Percentiles rank a stretch among this genome's conserved stretches.
Evolutionary conservation across 2,329 filamentous ascomycete species (phyloP).

Genomic region (Eutypa lata): DNA sequence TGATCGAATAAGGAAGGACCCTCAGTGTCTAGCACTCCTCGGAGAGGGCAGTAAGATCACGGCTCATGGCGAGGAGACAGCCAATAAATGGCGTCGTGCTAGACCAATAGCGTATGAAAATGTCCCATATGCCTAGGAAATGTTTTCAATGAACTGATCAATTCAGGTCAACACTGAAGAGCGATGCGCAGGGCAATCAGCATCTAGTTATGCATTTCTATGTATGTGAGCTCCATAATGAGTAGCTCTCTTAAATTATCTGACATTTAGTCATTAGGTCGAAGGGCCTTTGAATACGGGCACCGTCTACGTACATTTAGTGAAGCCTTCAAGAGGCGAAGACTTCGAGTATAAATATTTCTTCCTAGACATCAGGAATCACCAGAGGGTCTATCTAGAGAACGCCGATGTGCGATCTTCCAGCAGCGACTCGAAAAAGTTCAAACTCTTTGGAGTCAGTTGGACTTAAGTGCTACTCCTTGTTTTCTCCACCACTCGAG

Average conservation of each 20-base stretch:
- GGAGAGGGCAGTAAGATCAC: conserved; percentile 72
- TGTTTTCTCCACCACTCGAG: background rate
- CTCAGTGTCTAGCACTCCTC: conserved; percentile 68
- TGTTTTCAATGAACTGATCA: conserved; percentile 22
- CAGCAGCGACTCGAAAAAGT: conserved; percentile 37
- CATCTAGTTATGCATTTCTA: conserved; percentile 86
- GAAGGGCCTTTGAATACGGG: conserved; percentile 74
- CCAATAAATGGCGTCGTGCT: conserved; percentile 74
- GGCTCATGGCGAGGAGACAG: conserved; percentile 77
- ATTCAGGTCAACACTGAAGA: conserved; percentile 62
- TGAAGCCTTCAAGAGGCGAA: conserved; percentile 59
- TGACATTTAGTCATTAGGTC: conserved; percentile 47
- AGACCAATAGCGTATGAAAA: conserved; percentile 55
- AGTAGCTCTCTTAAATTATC: conserved; percentile 11
- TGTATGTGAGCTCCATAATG: conserved; percentile 40
- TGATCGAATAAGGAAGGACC: conserved; percentile 70
- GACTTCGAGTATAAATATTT: conserved; percentile 79
- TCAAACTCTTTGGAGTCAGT: conserved; percentile 61
- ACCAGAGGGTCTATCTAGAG: conserved; percentile 63
- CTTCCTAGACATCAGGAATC: conserved; percentile 74
- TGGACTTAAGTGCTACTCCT: conserved; percentile 40
- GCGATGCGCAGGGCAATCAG: conserved; percentile 71
- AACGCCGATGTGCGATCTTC: conserved; percentile 46
- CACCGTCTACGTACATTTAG: conserved; percentile 74
- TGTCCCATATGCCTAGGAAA: background rate